Conservation (phyloP, 345 rosid species). For the Sonneratia caseolaris region DNA sequence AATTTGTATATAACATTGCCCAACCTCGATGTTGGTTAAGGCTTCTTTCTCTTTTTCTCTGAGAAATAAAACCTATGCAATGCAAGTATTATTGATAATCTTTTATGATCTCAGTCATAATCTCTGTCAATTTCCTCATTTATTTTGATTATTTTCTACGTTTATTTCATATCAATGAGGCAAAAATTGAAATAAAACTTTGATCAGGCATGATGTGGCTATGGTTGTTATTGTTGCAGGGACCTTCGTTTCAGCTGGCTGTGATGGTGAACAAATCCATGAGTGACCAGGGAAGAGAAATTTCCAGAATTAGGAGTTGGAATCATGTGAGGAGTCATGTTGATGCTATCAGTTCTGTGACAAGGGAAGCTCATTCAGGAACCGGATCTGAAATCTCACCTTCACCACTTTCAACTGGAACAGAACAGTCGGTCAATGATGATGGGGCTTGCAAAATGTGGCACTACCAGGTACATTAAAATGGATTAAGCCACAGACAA, state of each 20-base stretch:
- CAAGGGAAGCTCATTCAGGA: slow-evolving; percentile 11
- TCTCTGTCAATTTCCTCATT: neutral
- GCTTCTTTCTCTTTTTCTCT: neutral
- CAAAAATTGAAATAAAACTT: neutral
- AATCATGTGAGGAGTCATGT: too few species aligned
- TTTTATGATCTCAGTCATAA: neutral
- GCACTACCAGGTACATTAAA: slow-evolving; percentile 36
- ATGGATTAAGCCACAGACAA: neutral
- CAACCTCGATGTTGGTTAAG: neutral
- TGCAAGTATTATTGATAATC: neutral
- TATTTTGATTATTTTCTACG: neutral
- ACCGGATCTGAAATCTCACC: slow-evolving; percentile 21
- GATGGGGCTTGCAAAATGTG: slow-evolving; percentile 50
- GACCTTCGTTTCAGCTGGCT: slow-evolving; percentile 14
- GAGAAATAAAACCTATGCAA: neutral
- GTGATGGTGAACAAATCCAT: slow-evolving; percentile 8
- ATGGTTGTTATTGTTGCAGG: slow-evolving; percentile 10
- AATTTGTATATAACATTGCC: too few species aligned
- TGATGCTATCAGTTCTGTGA: slow-evolving; percentile 7
- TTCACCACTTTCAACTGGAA: slow-evolving; percentile 25
- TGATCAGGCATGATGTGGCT: neutral
- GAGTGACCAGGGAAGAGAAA: neutral
- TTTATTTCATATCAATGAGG: neutral
- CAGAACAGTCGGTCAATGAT: slow-evolving; percentile 31
- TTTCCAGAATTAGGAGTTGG: neutral